Evolutionary conservation across 148 eudicot species (phyloP).

Genomic region (Tetragonia tetragonoides): DNA sequence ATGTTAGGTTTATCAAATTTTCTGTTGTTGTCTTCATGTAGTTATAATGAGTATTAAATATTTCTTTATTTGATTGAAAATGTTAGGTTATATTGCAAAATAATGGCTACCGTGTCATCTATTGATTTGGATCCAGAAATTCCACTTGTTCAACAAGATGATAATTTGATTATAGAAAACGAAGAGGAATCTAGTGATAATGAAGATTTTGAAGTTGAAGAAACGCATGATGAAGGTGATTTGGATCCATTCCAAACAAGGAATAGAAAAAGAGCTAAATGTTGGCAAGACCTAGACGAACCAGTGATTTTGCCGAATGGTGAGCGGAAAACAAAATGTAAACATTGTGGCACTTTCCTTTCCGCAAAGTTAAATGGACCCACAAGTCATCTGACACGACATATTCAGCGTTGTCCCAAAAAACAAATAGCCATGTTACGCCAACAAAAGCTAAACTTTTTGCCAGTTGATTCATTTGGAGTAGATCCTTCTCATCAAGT

Average conservation of each 20-base stretch:
- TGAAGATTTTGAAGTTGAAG: neutral
- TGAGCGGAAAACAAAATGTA: neutral
- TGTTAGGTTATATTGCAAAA: no score
- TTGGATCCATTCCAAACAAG: conserved; percentile 1
- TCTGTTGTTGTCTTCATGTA: no score
- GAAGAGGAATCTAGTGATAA: neutral
- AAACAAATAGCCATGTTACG: neutral
- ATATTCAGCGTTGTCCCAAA: neutral
- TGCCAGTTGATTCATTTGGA: conserved; percentile 4
- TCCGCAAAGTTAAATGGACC: neutral
- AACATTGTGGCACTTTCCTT: neutral
- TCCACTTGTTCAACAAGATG: no score
- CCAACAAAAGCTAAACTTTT: conserved; percentile 11
- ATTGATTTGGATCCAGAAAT: no score
- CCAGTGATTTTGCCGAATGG: neutral
- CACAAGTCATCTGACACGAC: conserved; percentile 1
- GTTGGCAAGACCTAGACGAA: neutral
- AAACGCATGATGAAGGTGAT: neutral
- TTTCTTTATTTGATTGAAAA: no score
- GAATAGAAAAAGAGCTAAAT: neutral
- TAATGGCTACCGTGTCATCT: no score
- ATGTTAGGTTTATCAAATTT: no score
- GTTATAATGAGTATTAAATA: no score
- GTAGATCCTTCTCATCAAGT: neutral
- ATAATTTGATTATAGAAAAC: no score